These are phyloP conservation scores for Trichoderma pleuroti DNA, from an alignment of 2,329 filamentous ascomycete genomes.

Conservation along the genomic window DNA sequence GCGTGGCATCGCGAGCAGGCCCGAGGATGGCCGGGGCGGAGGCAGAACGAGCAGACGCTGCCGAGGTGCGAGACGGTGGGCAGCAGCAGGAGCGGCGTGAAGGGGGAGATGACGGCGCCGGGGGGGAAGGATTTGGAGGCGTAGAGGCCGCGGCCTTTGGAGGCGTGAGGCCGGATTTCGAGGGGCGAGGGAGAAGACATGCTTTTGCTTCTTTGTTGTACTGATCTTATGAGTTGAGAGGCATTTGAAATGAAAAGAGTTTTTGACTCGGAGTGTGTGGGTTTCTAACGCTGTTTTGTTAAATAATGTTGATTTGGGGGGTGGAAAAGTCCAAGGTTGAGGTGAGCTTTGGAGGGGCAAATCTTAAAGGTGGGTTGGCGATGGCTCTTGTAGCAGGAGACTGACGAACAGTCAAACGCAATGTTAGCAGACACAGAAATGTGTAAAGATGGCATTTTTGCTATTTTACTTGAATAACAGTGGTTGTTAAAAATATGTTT, in stretches of 20 bases:
- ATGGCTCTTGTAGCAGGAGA: not conserved
- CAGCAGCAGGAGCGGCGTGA: constrained; percentile 45
- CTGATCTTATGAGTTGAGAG: not conserved
- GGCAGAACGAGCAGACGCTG: constrained; percentile 49
- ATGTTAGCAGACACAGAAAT: not conserved
- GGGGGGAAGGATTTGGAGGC: constrained; percentile 42
- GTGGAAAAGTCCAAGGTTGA: not conserved
- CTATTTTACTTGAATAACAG: not conserved
- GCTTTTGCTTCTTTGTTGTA: not conserved
- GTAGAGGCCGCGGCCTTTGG: constrained; percentile 46
- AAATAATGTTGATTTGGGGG: not conserved
- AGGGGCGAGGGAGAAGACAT: constrained; percentile 21
- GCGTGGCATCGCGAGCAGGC: constrained; percentile 53
- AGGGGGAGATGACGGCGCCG: constrained; percentile 45
- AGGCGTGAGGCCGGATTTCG: constrained; percentile 28
- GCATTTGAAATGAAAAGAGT: not conserved
- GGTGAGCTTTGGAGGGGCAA: constrained; percentile 1
- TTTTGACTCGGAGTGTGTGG: not conserved
- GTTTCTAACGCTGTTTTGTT: not conserved
- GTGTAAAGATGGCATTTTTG: too few relatives aligned
- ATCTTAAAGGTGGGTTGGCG: not conserved
- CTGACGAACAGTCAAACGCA: not conserved
- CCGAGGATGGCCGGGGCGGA: constrained; percentile 30
- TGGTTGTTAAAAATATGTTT: not conserved
- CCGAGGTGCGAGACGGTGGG: constrained; percentile 42